Conservation (phyloP, 129 eudicot species). For the Tanacetum coccineum region DNA sequence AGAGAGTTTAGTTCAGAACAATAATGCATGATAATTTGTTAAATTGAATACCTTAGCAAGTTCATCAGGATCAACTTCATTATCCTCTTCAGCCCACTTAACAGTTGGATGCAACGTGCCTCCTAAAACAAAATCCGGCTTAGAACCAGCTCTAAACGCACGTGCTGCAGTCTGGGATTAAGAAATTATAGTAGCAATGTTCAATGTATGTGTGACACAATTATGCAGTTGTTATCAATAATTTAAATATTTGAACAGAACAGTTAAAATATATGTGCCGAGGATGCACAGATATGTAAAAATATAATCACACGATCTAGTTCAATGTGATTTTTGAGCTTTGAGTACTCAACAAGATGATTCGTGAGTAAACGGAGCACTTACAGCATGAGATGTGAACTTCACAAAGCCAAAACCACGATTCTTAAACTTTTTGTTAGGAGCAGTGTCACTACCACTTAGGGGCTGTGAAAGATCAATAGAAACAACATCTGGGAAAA, state of each 20-base stretch:
- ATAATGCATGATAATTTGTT: background rate
- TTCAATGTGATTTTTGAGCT: conserved; percentile 6
- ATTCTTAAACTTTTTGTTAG: conserved; percentile 56
- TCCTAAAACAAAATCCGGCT: conserved; percentile 60
- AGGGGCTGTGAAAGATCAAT: conserved; percentile 54
- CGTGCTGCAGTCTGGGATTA: conserved; percentile 80
- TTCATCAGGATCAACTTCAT: conserved; percentile 55
- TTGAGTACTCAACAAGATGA: conserved; percentile 13
- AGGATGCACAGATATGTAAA: no score
- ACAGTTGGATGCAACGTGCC: conserved; percentile 75
- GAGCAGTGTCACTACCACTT: conserved; percentile 36
- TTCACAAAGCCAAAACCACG: conserved; percentile 89
- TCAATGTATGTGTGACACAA: conserved; percentile 16
- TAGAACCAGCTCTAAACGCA: conserved; percentile 58
- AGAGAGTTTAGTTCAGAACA: conserved; percentile 8
- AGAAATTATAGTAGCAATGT: conserved; percentile 44
- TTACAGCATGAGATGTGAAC: conserved; percentile 86
- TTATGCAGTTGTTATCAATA: conserved; percentile 3
- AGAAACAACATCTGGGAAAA: conserved; percentile 77
- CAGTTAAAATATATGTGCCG: background rate
- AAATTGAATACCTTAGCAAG: conserved; percentile 58
- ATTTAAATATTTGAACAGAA: conserved; percentile 8
- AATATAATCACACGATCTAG: background rate
- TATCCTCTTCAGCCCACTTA: conserved; percentile 80
- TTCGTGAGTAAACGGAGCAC: conserved; percentile 25